phyloP scores from a whole-genome alignment of 163 green algal genomes.

The Coccomyxa subellipsoidea region DNA sequence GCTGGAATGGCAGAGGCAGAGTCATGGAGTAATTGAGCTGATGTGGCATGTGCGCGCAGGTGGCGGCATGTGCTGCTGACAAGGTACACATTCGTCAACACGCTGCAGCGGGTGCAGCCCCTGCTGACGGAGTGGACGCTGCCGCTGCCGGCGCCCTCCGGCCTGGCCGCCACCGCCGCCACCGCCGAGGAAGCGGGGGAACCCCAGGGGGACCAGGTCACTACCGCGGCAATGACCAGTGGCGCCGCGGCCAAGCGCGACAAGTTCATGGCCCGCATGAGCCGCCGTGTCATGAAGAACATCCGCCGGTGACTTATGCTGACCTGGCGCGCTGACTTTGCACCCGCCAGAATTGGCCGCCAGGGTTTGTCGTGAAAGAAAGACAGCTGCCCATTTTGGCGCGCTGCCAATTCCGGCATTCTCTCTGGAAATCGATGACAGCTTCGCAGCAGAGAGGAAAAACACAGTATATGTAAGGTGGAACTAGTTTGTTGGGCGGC shows the following conservation, averaged over 20 bases:
- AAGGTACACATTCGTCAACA: constrained; percentile 72
- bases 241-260: neutral
- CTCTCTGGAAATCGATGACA: no score
- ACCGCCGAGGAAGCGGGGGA: neutral
- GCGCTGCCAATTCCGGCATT: no score
- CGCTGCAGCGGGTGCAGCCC: constrained; percentile 27
- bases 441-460: no score
- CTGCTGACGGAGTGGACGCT: neutral
- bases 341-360: no score
- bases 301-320: neutral
- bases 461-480: no score
- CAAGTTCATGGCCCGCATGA: constrained; percentile 1
- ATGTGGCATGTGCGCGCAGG: constrained; percentile 38
- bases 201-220: neutral
- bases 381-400: no score
- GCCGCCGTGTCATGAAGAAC: neutral
- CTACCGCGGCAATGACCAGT: no score
- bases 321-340: no score
- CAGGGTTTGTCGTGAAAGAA: no score
- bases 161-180: neutral
- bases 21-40: no score
- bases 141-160: neutral
- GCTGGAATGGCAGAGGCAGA: no score
- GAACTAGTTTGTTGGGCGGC: no score
- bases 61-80: constrained; percentile 70